phyloP scores from a whole-genome alignment of 495 filamentous ascomycete species.

The Penicillium herquei region DNA sequence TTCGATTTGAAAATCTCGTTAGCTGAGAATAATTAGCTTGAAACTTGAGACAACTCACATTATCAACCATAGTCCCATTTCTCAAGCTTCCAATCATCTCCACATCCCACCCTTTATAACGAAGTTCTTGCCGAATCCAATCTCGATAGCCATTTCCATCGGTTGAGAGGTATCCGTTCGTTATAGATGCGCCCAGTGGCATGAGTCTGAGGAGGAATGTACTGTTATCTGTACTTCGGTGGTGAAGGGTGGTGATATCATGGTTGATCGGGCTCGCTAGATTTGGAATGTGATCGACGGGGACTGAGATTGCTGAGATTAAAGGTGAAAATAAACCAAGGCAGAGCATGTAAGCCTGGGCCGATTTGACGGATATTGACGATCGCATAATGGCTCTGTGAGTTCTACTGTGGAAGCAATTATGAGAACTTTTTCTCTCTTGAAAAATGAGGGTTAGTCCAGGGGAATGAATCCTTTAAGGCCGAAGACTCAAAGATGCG shows the following conservation, averaged over 20 bases:
- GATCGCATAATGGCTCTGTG: background rate
- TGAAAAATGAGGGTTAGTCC: no score
- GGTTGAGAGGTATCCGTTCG: conserved; percentile 48
- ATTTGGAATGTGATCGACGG: background rate
- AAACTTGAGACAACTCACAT: conserved; percentile 15
- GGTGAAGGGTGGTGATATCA: background rate
- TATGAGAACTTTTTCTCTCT: background rate
- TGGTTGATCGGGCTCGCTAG: background rate
- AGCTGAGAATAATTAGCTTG: background rate
- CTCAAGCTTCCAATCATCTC: conserved; percentile 51
- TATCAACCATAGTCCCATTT: conserved; percentile 50
- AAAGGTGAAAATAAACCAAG: background rate
- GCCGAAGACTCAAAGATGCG: no score
- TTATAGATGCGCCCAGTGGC: conserved; percentile 60
- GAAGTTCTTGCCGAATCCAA: conserved; percentile 36
- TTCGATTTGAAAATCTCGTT: conserved; percentile 5
- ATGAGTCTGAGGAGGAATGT: conserved; percentile 44
- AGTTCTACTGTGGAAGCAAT: background rate
- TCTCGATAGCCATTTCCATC: conserved; percentile 56
- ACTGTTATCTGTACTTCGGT: conserved; percentile 1
- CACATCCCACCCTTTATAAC: conserved; percentile 38
- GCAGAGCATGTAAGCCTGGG: background rate
- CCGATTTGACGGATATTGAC: background rate
- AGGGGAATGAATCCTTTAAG: no score
- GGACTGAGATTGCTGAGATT: background rate